Percentiles rank a stretch among this genome's conserved stretches.
Conservation (phyloP, 1,284 basidiomycete genomes). For the Cerrena zonata region DNA sequence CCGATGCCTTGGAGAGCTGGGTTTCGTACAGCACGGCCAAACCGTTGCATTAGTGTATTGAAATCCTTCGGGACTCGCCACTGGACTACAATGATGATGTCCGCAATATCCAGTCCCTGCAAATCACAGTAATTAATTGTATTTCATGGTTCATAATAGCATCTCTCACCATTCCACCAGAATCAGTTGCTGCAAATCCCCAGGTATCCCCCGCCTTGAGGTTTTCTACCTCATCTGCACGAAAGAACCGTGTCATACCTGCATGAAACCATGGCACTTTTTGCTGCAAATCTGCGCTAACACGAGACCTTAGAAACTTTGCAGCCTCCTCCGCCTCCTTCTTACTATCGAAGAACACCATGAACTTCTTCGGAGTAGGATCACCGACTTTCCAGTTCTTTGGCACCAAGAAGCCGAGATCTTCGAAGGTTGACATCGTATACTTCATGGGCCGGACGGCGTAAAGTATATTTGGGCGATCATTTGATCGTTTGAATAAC, state of each 20-base stretch:
- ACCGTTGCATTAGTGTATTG: constrained; percentile 16
- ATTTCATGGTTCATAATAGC: neutral
- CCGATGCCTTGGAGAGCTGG: constrained; percentile 7
- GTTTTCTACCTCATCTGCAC: constrained; percentile 13
- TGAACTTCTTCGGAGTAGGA: constrained; percentile 19
- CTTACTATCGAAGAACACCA: constrained; percentile 30
- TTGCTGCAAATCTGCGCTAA: constrained; percentile 7
- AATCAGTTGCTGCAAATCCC: constrained; percentile 26
- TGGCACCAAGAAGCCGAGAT: constrained; percentile 8
- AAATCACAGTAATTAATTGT: neutral
- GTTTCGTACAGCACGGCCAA: constrained; percentile 15
- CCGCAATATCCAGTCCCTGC: constrained; percentile 29
- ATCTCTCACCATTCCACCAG: constrained; percentile 31
- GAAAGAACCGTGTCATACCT: constrained; percentile 13
- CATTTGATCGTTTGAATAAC: constrained; percentile 1
- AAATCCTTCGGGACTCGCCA: constrained; percentile 19
- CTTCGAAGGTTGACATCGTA: neutral
- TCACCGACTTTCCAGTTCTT: constrained; percentile 6
- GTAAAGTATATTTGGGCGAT: constrained; percentile 6
- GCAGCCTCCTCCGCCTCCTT: constrained; percentile 8
- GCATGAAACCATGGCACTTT: constrained; percentile 20
- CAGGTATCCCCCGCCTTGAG: constrained; percentile 17
- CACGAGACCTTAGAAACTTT: constrained; percentile 8
- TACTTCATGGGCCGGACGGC: constrained; percentile 2
- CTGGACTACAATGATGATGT: constrained; percentile 30